These are phyloP conservation scores for Alectoria sarmentosa DNA, from an alignment of 495 filamentous ascomycete genomes.

Conservation along the genomic window DNA sequence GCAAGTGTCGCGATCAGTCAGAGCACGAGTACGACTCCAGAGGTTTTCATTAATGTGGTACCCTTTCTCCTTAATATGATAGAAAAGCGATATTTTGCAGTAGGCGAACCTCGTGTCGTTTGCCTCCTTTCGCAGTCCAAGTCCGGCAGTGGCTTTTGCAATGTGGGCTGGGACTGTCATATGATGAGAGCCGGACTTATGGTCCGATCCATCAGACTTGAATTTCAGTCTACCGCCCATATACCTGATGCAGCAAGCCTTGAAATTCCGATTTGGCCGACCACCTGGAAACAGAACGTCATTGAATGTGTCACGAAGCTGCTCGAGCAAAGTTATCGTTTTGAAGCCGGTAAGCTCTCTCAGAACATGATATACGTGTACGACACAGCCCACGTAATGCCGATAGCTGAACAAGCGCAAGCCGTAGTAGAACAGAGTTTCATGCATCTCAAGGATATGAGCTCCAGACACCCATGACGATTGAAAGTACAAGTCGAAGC, in stretches of 20 bases:
- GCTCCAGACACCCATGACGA: slow-evolving; percentile 26
- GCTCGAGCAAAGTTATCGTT: slow-evolving; percentile 25
- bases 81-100: slow-evolving; percentile 21
- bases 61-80: slow-evolving; percentile 22
- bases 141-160: slow-evolving; percentile 27
- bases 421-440: slow-evolving; percentile 25
- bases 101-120: slow-evolving; percentile 23
- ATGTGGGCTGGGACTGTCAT: slow-evolving; percentile 24
- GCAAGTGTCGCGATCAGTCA: background rate
- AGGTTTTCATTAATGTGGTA: slow-evolving; percentile 17
- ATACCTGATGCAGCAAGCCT: slow-evolving; percentile 23
- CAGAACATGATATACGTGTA: slow-evolving; percentile 28
- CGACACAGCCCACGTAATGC: slow-evolving; percentile 24
- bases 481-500: slow-evolving; percentile 27
- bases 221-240: slow-evolving; percentile 27
- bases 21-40: background rate
- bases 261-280: slow-evolving; percentile 26
- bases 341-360: slow-evolving; percentile 14
- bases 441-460: slow-evolving; percentile 27
- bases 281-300: slow-evolving; percentile 26
- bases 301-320: slow-evolving; percentile 14
- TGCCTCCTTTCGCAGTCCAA: slow-evolving; percentile 15
- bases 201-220: slow-evolving; percentile 13
- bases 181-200: slow-evolving; percentile 23
- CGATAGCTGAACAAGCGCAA: slow-evolving; percentile 27